Base-by-base conservation (phyloP, 2,329 filamentous ascomycete genomes). In the Pseudonectria foliicola region DNA sequence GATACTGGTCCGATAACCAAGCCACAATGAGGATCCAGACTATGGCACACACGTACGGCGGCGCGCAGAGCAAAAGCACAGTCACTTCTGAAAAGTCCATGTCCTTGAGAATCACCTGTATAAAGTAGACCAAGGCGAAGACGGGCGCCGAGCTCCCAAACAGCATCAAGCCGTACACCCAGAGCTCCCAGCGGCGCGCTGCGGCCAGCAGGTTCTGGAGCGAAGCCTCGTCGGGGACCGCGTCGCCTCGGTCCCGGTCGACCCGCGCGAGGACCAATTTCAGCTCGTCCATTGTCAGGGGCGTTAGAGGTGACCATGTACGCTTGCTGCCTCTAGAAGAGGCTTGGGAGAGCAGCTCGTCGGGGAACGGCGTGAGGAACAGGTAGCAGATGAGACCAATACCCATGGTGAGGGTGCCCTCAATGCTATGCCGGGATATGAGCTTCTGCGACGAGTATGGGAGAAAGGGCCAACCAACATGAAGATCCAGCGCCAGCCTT, bases 81-180 rank as follows among this genome's bases (percentile, higher is more conserved):
- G 46, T 31, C 12, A 52, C 55, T 1, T 48, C 51, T 3, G 35
- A 34, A 33, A 49, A 52, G 6, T 49, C 49, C 25, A 59, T 44
- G 0, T 34, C 37, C 18, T 43, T 45, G 3, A 81, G 65, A 43
- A 81, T 80, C 46, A 79, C 70, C 3, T 75, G 75, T 3, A 79
- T 59, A 57, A 80, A 80, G 52, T 75, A 80, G 2, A 73, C 71
- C 15, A 80, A 66, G 0, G 75, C 70, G 47, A 80, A 80, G 1
- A 67, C 67, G n/a, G 74, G 68, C 2, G 72, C 73, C 0, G 74
- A 76, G 10, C 67, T 62, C 46, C 67, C 68, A 52, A 61, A 57
- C 34, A 52, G 57, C 36, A 63, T 48, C 13, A 52, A 41, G 4
- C 55, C 54, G 35, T 61, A 65, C 2, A 39, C 56, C 64, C 65